A percentile compares a stretch with the other conserved stretches of the same genome.
Evolutionary conservation across 257 asterid genomes (phyloP).

Genomic region (Mentha longifolia): DNA sequence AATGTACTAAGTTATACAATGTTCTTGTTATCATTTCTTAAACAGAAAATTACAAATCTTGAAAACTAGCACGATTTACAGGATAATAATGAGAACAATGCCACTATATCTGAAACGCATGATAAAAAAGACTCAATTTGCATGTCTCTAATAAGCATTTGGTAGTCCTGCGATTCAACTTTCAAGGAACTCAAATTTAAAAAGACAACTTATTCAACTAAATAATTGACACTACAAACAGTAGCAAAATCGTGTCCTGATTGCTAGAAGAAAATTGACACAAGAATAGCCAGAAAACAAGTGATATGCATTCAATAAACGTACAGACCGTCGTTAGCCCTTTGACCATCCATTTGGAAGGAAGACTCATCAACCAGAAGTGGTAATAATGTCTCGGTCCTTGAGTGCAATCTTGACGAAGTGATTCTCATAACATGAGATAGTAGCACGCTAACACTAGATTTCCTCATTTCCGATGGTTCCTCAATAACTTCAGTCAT

Average conservation of each 20-base stretch:
- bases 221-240: constrained; percentile 15
- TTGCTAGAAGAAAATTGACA: background rate
- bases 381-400: constrained; percentile 52
- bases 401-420: constrained; percentile 78
- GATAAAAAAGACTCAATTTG: background rate
- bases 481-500: constrained; percentile 72
- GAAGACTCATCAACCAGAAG: constrained; percentile 58
- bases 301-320: constrained; percentile 1
- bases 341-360: constrained; percentile 52
- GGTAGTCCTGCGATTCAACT: background rate
- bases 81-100: background rate
- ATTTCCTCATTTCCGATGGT: constrained; percentile 64
- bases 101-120: no score
- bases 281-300: background rate
- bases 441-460: constrained; percentile 66
- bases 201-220: constrained; percentile 12
- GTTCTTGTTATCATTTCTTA: constrained; percentile 20
- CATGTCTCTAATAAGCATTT: background rate
- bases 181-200: background rate
- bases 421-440: constrained; percentile 71
- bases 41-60: constrained; percentile 12
- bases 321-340: constrained; percentile 53
- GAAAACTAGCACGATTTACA: background rate
- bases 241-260: background rate
- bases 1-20: background rate